phyloP scores from a whole-genome alignment of 345 rosid genomes.

The Arabis alpina region DNA sequence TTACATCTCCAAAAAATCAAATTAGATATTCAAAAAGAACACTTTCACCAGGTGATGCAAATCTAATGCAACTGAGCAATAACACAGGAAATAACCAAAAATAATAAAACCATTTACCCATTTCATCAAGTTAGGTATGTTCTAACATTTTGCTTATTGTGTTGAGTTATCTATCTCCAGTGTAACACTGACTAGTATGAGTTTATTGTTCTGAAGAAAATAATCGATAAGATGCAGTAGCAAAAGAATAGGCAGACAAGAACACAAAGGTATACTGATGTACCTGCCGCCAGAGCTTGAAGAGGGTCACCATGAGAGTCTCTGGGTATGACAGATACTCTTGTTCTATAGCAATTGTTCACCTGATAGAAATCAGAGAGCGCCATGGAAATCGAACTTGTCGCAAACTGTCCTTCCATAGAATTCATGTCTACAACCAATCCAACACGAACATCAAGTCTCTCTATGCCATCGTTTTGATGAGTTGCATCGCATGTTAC shows the following conservation, averaged over 20 bases:
- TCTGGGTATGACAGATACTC: conserved; percentile 23
- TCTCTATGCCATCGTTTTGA: not conserved
- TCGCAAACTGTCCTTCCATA: conserved; percentile 21
- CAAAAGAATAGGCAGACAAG: not conserved
- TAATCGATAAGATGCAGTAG: not conserved
- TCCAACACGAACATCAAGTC: conserved; percentile 27
- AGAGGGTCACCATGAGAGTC: conserved; percentile 37
- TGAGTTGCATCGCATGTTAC: not conserved
- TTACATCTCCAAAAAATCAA: not conserved
- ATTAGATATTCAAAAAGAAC: not conserved
- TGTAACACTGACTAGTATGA: not conserved
- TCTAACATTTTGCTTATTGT: not conserved
- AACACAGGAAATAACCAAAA: no score
- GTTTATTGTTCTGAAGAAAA: not conserved
- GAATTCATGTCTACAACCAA: conserved; percentile 31
- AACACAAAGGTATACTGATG: not conserved
- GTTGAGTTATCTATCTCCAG: not conserved
- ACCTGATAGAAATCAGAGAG: conserved; percentile 32
- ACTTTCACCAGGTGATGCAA: not conserved
- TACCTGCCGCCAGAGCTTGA: conserved; percentile 23
- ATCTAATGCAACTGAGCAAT: not conserved
- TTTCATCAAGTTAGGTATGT: no score
- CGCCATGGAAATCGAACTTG: conserved; percentile 24
- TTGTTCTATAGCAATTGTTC: not conserved
- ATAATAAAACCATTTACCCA: no score